Evolutionary conservation across 2,329 filamentous ascomycete species (phyloP).

Genomic region (Trichoderma gracile): DNA sequence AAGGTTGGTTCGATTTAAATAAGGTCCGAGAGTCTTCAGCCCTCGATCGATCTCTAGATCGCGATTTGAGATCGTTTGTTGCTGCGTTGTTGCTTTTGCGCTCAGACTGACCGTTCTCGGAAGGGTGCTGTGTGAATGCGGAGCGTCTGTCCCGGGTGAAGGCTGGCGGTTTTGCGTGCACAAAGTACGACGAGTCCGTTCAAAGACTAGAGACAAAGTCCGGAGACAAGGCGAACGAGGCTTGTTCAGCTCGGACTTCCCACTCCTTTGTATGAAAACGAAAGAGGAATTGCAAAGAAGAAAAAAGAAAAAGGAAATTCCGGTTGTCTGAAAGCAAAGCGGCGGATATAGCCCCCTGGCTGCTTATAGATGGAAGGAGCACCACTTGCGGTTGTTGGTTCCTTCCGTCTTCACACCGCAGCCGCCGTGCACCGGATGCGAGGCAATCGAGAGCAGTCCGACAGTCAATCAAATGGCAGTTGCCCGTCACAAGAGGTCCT

Average conservation of each 20-base stretch:
- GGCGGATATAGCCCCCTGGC: neutral
- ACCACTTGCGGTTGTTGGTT: conserved; percentile 12
- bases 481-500: neutral
- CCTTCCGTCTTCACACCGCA: neutral
- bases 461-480: neutral
- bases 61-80: conserved; percentile 4
- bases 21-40: neutral
- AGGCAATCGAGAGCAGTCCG: neutral
- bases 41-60: neutral
- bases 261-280: conserved; percentile 21
- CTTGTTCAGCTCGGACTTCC: conserved; percentile 13
- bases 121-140: conserved; percentile 22
- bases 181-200: conserved; percentile 22
- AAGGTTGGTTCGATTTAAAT: neutral
- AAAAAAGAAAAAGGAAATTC: conserved; percentile 4
- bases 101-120: conserved; percentile 20
- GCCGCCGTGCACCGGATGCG: conserved; percentile 21
- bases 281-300: neutral
- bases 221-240: neutral
- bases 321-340: neutral
- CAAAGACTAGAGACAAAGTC: conserved; percentile 13
- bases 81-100: conserved; percentile 1
- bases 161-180: neutral
- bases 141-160: conserved; percentile 7
- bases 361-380: conserved; percentile 12